phyloP scores from a whole-genome alignment of 1,284 basidiomycete genomes.

The Rhizopogon parksii region DNA sequence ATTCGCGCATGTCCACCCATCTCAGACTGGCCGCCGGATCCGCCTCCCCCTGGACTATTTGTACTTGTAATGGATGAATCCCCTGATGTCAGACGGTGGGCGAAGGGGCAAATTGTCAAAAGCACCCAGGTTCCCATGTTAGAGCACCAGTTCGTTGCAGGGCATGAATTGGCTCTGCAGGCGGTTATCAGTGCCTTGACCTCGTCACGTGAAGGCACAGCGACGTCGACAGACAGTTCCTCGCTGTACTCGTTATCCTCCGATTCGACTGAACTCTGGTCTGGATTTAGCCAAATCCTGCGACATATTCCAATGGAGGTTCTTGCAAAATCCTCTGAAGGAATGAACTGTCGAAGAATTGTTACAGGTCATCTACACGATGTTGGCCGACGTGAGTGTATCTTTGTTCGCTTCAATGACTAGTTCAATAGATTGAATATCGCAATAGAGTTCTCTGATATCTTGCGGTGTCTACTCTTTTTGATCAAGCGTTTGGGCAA shows the following conservation, averaged over 20 bases:
- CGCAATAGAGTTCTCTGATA: slow-evolving; percentile 52
- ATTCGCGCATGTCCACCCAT: slow-evolving; percentile 39
- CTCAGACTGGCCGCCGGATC: slow-evolving; percentile 49
- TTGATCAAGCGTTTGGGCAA: slow-evolving; percentile 47
- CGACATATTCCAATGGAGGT: slow-evolving; percentile 46
- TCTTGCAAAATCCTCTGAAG: slow-evolving; percentile 31
- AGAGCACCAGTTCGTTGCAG: slow-evolving; percentile 36
- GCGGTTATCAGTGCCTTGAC: slow-evolving; percentile 26
- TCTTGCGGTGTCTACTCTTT: slow-evolving; percentile 55
- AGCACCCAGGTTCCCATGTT: slow-evolving; percentile 41
- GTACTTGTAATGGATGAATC: slow-evolving; percentile 50
- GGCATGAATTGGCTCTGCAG: slow-evolving; percentile 41
- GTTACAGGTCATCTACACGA: slow-evolving; percentile 60
- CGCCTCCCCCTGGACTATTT: slow-evolving; percentile 53
- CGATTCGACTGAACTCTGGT: slow-evolving; percentile 47
- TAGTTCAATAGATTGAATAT: not conserved
- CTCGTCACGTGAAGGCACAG: slow-evolving; percentile 14
- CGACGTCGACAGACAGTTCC: slow-evolving; percentile 4
- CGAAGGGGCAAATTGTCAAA: slow-evolving; percentile 34
- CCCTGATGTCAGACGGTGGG: slow-evolving; percentile 51
- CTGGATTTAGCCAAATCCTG: slow-evolving; percentile 41
- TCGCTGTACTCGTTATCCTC: slow-evolving; percentile 27
- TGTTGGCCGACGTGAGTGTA: slow-evolving; percentile 51
- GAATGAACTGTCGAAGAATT: slow-evolving; percentile 42
- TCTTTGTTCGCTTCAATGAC: not conserved